Evolutionary conservation across 2,329 filamentous ascomycete species (phyloP).

Genomic region (Aphanocladium album): DNA sequence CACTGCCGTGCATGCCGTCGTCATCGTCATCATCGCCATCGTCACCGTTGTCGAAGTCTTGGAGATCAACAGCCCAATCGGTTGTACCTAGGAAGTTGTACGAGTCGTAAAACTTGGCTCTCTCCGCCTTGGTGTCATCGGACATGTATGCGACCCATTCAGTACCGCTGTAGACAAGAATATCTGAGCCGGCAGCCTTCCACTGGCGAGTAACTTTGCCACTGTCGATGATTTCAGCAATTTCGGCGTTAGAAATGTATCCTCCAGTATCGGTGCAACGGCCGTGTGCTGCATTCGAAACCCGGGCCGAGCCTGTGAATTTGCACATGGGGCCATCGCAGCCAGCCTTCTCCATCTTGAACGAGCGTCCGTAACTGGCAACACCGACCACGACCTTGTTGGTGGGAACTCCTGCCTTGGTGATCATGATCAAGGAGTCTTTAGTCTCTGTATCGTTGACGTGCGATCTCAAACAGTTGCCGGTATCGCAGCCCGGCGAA

Average conservation of each 20-base stretch:
- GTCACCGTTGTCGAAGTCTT: neutral
- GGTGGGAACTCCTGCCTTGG: slow-evolving; percentile 26
- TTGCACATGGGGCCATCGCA: slow-evolving; percentile 20
- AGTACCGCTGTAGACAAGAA: neutral
- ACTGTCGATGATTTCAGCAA: slow-evolving; percentile 25
- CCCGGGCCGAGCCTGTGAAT: slow-evolving; percentile 16
- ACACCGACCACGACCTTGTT: slow-evolving; percentile 28
- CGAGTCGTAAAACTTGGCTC: neutral
- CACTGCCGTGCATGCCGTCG: neutral
- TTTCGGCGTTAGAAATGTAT: slow-evolving; percentile 28
- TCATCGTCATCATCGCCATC: neutral
- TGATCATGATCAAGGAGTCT: slow-evolving; percentile 29
- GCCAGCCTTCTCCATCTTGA: slow-evolving; percentile 22
- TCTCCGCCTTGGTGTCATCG: slow-evolving; percentile 11
- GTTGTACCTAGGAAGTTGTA: slow-evolving; percentile 17
- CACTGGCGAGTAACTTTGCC: slow-evolving; percentile 8
- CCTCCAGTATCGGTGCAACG: slow-evolving; percentile 25
- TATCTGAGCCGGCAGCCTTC: neutral
- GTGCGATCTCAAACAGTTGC: slow-evolving; percentile 31
- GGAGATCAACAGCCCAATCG: slow-evolving; percentile 20
- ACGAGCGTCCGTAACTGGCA: slow-evolving; percentile 26
- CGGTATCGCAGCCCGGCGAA: slow-evolving; percentile 21
- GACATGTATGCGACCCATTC: slow-evolving; percentile 20
- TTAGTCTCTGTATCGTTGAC: slow-evolving; percentile 33
- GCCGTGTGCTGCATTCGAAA: slow-evolving; percentile 21